Percentiles rank a stretch among this genome's conserved stretches.
Conservation (phyloP, 2,329 filamentous ascomycete species). For the Drechslerella coelobrocha region DNA sequence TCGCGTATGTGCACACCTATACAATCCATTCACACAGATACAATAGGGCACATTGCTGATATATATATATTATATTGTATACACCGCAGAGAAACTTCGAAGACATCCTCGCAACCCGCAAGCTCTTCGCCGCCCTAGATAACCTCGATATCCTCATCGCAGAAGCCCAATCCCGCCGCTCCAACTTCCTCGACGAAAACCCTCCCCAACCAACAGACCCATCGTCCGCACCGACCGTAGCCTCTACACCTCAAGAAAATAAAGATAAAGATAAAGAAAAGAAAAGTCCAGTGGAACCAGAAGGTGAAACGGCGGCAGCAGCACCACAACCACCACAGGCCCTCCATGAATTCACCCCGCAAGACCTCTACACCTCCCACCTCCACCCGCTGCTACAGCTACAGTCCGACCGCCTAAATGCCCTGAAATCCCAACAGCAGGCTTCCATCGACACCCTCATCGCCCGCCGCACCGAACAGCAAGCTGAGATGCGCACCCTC, state of each 20-base stretch:
- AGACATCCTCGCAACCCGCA: constrained; percentile 34
- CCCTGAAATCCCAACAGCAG: constrained; percentile 28
- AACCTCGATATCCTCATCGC: constrained; percentile 46
- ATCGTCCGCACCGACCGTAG: constrained; percentile 27
- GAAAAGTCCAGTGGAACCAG: neutral
- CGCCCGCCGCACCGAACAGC: constrained; percentile 20
- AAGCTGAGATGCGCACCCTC: constrained; percentile 27
- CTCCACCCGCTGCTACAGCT: constrained; percentile 34
- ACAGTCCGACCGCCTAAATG: constrained; percentile 32
- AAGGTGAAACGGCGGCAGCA: neutral
- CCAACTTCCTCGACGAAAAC: constrained; percentile 21
- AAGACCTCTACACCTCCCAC: constrained; percentile 43
- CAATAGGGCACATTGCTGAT: no score
- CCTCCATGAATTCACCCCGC: constrained; percentile 22
- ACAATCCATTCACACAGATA: neutral
- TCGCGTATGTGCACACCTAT: constrained; percentile 15
- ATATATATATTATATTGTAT: no score
- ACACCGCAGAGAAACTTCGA: constrained; percentile 45
- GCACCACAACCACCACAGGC: constrained; percentile 9
- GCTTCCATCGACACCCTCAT: constrained; percentile 35
- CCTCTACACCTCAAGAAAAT: no score
- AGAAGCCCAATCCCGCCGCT: constrained; percentile 31
- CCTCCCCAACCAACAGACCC: constrained; percentile 8
- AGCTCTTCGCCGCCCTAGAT: constrained; percentile 38
- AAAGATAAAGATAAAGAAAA: no score